Conservation (phyloP, 768 basidiomycete genomes). For the Russula foetens region DNA sequence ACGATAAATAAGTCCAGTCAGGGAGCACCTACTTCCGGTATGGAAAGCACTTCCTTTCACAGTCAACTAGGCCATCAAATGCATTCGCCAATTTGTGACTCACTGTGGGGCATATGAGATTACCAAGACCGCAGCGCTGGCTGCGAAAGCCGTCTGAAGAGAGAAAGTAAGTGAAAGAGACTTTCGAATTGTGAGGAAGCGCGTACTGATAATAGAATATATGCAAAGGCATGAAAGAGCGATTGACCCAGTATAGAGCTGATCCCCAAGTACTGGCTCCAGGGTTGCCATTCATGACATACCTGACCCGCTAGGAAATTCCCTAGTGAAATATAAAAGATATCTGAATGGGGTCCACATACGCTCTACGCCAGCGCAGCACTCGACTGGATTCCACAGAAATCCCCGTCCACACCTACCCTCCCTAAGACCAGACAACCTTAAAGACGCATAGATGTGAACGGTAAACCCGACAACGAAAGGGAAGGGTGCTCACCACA, state of each 20-base stretch:
- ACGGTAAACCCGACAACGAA: background rate
- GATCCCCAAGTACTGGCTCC: conserved; percentile 53
- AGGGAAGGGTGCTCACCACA: conserved; percentile 41
- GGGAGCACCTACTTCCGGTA: conserved; percentile 57
- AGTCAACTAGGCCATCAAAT: background rate
- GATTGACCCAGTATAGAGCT: conserved; percentile 50
- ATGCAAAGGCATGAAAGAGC: conserved; percentile 55
- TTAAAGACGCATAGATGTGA: conserved; percentile 20
- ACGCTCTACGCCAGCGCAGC: conserved; percentile 59
- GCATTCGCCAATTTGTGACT: conserved; percentile 22
- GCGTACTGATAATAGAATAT: conserved; percentile 56
- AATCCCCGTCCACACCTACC: conserved; percentile 61
- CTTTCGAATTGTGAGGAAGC: background rate
- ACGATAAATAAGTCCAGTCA: background rate
- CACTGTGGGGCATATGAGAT: conserved; percentile 64
- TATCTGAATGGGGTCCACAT: conserved; percentile 22
- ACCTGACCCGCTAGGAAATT: conserved; percentile 48
- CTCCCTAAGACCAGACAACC: conserved; percentile 63
- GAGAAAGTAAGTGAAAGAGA: background rate
- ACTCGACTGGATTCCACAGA: conserved; percentile 64
- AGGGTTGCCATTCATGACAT: conserved; percentile 59
- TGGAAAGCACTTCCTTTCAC: conserved; percentile 52
- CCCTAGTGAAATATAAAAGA: background rate
- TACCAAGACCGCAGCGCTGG: conserved; percentile 56
- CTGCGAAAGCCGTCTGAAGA: conserved; percentile 49